Evolutionary conservation across 495 filamentous ascomycete species (phyloP).

Genomic region (Hypoxylon fuscum): DNA sequence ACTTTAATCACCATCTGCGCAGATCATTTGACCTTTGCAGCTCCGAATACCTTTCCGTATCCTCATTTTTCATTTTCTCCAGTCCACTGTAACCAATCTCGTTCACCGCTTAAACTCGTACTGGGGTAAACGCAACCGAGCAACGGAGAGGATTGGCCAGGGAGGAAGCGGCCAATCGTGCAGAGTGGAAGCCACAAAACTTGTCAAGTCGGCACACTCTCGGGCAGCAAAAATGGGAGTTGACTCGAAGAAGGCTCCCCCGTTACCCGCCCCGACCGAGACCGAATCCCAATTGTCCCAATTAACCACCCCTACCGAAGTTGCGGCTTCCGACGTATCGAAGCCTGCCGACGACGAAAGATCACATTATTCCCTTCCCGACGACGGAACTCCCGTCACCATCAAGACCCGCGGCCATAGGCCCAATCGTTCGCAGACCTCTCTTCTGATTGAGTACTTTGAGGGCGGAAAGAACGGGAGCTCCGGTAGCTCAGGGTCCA

Average conservation of each 20-base stretch:
- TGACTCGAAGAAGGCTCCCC: constrained; percentile 69
- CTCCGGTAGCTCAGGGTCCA: constrained; percentile 46
- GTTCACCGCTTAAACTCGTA: constrained; percentile 33
- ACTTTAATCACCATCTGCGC: constrained; percentile 18
- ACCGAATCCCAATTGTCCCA: constrained; percentile 73
- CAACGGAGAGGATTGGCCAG: constrained; percentile 32
- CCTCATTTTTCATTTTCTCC: constrained; percentile 6
- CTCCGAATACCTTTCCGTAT: constrained; percentile 11
- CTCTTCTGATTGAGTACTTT: constrained; percentile 97
- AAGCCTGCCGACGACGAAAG: constrained; percentile 73
- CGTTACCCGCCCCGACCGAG: constrained; percentile 81
- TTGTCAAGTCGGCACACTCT: constrained; percentile 32
- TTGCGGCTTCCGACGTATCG: constrained; percentile 76
- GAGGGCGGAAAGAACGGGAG: constrained; percentile 78
- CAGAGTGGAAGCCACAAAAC: constrained; percentile 31
- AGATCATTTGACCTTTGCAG: constrained; percentile 12
- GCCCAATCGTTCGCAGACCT: constrained; percentile 80
- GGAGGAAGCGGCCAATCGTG: constrained; percentile 35
- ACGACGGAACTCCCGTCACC: constrained; percentile 93
- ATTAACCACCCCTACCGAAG: constrained; percentile 63
- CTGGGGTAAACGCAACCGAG: constrained; percentile 28
- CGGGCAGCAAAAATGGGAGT: constrained; percentile 70
- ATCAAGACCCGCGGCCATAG: constrained; percentile 78
- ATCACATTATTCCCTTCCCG: constrained; percentile 85
- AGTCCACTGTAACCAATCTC: constrained; percentile 11